Conservation (phyloP, 305 asterid genomes). For the Nicotiana rustica region DNA sequence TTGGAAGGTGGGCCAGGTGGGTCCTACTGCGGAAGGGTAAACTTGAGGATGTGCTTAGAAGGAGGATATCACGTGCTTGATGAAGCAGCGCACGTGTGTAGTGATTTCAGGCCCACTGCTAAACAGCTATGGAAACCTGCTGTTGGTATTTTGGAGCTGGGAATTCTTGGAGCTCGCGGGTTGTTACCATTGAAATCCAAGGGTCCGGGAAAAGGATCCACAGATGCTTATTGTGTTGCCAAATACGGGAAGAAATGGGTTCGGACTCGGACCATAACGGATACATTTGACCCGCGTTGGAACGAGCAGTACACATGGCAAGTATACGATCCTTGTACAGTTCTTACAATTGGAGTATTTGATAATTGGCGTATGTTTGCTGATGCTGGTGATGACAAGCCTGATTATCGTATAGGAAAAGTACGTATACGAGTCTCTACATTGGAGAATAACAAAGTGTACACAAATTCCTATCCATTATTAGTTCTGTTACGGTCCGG, state of each 20-base stretch:
- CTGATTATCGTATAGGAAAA: slow-evolving; percentile 78
- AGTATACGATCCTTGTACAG: slow-evolving; percentile 94
- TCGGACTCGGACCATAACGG: slow-evolving; percentile 81
- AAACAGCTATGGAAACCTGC: slow-evolving; percentile 95
- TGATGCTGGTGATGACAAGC: slow-evolving; percentile 62
- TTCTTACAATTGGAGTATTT: slow-evolving; percentile 80
- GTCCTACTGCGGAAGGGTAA: slow-evolving; percentile 75
- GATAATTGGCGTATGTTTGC: slow-evolving; percentile 91
- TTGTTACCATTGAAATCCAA: slow-evolving; percentile 83
- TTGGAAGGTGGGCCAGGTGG: slow-evolving; percentile 69
- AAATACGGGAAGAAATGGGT: slow-evolving; percentile 98
- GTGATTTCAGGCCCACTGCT: slow-evolving; percentile 95
- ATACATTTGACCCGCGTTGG: slow-evolving; percentile 91
- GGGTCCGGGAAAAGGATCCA: slow-evolving; percentile 85
- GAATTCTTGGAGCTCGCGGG: slow-evolving; percentile 90
- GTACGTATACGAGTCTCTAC: slow-evolving; percentile 86
- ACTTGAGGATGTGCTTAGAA: slow-evolving; percentile 81
- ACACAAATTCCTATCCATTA: slow-evolving; percentile 77
- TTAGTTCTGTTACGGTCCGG: slow-evolving; percentile 71
- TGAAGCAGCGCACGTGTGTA: slow-evolving; percentile 93
- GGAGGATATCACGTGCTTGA: slow-evolving; percentile 97
- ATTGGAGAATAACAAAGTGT: slow-evolving; percentile 78
- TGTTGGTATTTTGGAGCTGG: slow-evolving; percentile 86
- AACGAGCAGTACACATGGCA: slow-evolving; percentile 99
- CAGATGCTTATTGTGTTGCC: slow-evolving; percentile 91